Evolutionary conservation across 2,329 filamentous ascomycete genomes (phyloP).

Genomic region (Phaeosphaeria sp.): DNA sequence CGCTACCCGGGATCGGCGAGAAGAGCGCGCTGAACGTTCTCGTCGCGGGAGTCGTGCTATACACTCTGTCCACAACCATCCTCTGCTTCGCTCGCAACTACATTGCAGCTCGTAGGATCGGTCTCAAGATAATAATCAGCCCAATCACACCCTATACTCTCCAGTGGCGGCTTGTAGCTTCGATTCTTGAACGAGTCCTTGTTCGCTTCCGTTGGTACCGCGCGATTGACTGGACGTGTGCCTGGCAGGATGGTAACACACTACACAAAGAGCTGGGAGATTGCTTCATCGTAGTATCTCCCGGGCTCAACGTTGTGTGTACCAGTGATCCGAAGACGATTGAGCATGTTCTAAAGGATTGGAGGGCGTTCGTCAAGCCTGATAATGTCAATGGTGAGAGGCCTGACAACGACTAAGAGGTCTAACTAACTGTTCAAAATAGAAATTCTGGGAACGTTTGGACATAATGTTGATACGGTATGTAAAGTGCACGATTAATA

Average conservation of each 20-base stretch:
- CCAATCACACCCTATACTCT: constrained; percentile 23
- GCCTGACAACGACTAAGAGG: not conserved
- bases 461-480: constrained; percentile 29
- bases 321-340: constrained; percentile 23
- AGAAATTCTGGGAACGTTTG: constrained; percentile 22
- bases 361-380: constrained; percentile 31
- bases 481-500: constrained; percentile 1
- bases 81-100: constrained; percentile 22
- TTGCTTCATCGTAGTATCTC: constrained; percentile 22
- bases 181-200: constrained; percentile 2
- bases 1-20: not conserved
- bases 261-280: constrained; percentile 19
- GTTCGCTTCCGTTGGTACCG: constrained; percentile 18
- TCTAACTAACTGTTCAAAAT: not conserved
- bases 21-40: not conserved
- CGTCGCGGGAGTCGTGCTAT: not conserved
- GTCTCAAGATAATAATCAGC: constrained; percentile 19
- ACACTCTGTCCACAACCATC: not conserved
- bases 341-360: constrained; percentile 17
- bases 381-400: constrained; percentile 26
- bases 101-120: constrained; percentile 13
- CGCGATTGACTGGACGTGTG: constrained; percentile 19
- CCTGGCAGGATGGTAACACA: constrained; percentile 19
- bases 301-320: constrained; percentile 18
- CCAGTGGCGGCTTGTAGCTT: constrained; percentile 14